Conservation (phyloP, 768 basidiomycete species). For the Pleurotus ostreatus region DNA sequence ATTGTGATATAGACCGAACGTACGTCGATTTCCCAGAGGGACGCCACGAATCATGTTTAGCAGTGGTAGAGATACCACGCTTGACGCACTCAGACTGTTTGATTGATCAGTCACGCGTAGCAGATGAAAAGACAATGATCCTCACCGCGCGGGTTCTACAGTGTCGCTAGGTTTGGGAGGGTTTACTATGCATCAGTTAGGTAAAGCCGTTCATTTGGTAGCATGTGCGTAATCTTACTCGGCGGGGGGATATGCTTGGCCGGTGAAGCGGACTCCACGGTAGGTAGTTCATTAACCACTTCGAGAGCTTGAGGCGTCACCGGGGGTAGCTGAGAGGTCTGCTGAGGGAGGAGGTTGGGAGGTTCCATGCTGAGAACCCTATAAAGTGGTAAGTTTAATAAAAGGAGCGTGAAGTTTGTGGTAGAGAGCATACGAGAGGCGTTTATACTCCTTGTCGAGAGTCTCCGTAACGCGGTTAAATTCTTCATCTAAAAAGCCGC, state of each 20-base stretch:
- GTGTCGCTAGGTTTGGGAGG: constrained; percentile 2
- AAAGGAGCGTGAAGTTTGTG: not conserved
- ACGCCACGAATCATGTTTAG: constrained; percentile 43
- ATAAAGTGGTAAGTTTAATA: not conserved
- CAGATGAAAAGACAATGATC: constrained; percentile 11
- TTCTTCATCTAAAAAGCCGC: constrained; percentile 34
- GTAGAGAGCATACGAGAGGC: constrained; percentile 26
- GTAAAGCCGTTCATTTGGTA: not conserved
- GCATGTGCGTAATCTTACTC: not conserved
- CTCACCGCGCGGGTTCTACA: constrained; percentile 3
- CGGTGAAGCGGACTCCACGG: constrained; percentile 4
- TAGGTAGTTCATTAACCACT: not conserved
- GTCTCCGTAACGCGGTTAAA: constrained; percentile 36
- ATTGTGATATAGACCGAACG: constrained; percentile 11
- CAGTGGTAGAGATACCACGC: constrained; percentile 47
- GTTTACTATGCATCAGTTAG: constrained; percentile 1
- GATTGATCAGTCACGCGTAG: constrained; percentile 7
- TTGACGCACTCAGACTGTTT: constrained; percentile 37
- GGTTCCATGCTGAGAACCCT: not conserved
- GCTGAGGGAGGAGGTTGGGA: not conserved
- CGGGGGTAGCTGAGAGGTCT: not conserved
- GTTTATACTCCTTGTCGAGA: constrained; percentile 40
- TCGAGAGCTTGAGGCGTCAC: not conserved
- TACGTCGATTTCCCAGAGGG: constrained; percentile 43
- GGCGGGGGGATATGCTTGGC: constrained; percentile 4